Evolutionary conservation across 495 filamentous ascomycete genomes (phyloP).

Genomic region (Pseudotulostoma volvatum): DNA sequence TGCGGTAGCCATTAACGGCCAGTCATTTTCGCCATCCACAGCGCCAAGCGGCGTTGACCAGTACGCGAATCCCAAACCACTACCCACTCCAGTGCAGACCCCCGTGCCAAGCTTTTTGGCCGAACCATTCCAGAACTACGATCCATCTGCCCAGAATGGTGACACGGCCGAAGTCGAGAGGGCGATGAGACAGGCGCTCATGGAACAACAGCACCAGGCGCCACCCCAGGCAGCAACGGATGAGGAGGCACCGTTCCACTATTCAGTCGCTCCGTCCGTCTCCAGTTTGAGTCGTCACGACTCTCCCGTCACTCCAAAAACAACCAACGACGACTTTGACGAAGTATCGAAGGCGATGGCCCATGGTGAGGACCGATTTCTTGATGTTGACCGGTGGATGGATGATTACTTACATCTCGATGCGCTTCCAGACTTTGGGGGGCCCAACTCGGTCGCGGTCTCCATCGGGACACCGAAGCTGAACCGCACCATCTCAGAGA

Average conservation of each 20-base stretch:
- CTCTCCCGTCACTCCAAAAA: slow-evolving; percentile 42
- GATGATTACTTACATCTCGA: slow-evolving; percentile 44
- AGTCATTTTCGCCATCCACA: slow-evolving; percentile 18
- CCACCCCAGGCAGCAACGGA: slow-evolving; percentile 15
- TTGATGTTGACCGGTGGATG: slow-evolving; percentile 30
- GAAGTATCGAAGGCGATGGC: slow-evolving; percentile 29
- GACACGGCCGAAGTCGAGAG: slow-evolving; percentile 28
- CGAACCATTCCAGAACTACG: slow-evolving; percentile 32
- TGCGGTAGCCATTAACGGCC: slow-evolving; percentile 20
- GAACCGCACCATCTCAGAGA: slow-evolving; percentile 70
- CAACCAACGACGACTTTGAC: slow-evolving; percentile 34
- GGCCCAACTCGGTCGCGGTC: slow-evolving; percentile 15
- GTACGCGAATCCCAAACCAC: slow-evolving; percentile 23
- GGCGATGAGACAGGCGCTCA: slow-evolving; percentile 37
- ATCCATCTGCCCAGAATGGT: slow-evolving; percentile 25
- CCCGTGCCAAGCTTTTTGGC: slow-evolving; percentile 28
- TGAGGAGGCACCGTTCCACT: slow-evolving; percentile 21
- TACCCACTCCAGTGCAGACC: slow-evolving; percentile 32
- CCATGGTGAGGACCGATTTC: slow-evolving; percentile 35
- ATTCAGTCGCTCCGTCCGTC: slow-evolving; percentile 37
- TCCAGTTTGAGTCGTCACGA: slow-evolving; percentile 36
- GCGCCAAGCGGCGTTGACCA: slow-evolving; percentile 20
- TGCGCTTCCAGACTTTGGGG: slow-evolving; percentile 30
- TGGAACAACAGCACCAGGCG: slow-evolving; percentile 33
- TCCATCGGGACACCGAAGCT: slow-evolving; percentile 53